A percentile compares a stretch with the other conserved stretches of the same genome.
Conservation (phyloP, 345 rosid species). For the Salix dunnii region DNA sequence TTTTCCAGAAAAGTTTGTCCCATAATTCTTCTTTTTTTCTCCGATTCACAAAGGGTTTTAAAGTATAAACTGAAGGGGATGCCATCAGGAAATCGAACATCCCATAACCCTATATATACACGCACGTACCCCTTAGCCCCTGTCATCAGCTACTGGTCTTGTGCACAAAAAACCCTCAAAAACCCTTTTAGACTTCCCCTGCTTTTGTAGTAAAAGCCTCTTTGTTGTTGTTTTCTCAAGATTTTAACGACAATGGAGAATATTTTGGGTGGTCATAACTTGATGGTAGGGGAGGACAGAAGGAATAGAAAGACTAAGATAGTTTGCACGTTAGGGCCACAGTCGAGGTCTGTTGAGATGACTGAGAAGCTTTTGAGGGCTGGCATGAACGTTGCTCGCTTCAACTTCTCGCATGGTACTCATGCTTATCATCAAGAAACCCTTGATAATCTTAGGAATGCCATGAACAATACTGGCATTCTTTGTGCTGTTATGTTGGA, state of each 20-base stretch:
- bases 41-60: not conserved
- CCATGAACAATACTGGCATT: constrained; percentile 83
- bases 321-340: constrained; percentile 91
- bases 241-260: constrained; percentile 1
- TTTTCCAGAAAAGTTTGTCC: not conserved
- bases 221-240: not conserved
- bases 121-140: not conserved
- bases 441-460: constrained; percentile 74
- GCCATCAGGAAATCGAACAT: not conserved
- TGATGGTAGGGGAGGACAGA: not conserved
- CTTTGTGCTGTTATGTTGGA: constrained; percentile 98
- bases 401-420: constrained; percentile 93
- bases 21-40: not conserved
- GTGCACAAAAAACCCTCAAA: not conserved
- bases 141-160: not conserved
- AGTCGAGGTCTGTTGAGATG: constrained; percentile 76
- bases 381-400: constrained; percentile 60
- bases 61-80: too few relatives aligned
- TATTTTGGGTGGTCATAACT: not conserved
- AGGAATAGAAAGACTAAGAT: constrained; percentile 85
- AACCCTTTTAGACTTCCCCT: not conserved
- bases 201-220: not conserved
- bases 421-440: constrained; percentile 90
- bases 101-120: not conserved
- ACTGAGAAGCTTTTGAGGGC: constrained; percentile 73